Evolutionary conservation across 2,329 filamentous ascomycete species (phyloP).

Genomic region (Lecanicillium sp.): DNA sequence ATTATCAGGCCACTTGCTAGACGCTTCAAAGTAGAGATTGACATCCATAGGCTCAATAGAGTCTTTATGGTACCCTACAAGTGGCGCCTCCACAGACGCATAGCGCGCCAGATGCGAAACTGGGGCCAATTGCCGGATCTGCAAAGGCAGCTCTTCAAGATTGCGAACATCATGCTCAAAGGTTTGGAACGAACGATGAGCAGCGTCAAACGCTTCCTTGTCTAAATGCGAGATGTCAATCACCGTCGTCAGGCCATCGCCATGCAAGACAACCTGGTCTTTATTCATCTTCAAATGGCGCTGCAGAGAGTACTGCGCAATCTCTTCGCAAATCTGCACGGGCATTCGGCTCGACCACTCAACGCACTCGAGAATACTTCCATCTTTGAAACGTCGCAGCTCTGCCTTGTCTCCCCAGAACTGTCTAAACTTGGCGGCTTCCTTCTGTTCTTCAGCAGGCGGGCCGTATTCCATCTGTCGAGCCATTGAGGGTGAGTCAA

Average conservation of each 20-base stretch:
- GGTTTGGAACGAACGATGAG: conserved; percentile 60
- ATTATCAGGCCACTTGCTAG: conserved; percentile 88
- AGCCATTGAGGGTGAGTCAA: conserved; percentile 63
- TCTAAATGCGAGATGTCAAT: conserved; percentile 39
- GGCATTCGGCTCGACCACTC: conserved; percentile 66
- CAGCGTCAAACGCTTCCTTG: conserved; percentile 54
- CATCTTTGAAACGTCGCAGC: conserved; percentile 88
- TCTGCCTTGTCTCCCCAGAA: conserved; percentile 97
- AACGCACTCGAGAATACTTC: conserved; percentile 84
- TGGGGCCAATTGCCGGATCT: conserved; percentile 70
- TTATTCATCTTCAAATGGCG: conserved; percentile 58
- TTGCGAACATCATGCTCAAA: conserved; percentile 71
- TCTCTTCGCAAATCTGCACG: conserved; percentile 67
- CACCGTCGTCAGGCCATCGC: conserved; percentile 40
- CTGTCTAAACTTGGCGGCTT: conserved; percentile 70
- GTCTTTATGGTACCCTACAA: conserved; percentile 34
- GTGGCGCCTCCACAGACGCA: conserved; percentile 45
- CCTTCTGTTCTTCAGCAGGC: conserved; percentile 73
- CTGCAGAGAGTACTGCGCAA: conserved; percentile 61
- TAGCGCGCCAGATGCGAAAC: conserved; percentile 67
- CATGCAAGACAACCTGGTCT: conserved; percentile 43
- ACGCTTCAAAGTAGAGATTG: conserved; percentile 86
- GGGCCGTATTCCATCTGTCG: conserved; percentile 85
- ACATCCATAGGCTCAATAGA: conserved; percentile 59
- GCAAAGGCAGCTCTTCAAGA: conserved; percentile 79